Evolutionary conservation across 2,329 filamentous ascomycete species (phyloP), one percentile per base, ranked within the genome.

Genomic region (Calycina herbarum): DNA sequence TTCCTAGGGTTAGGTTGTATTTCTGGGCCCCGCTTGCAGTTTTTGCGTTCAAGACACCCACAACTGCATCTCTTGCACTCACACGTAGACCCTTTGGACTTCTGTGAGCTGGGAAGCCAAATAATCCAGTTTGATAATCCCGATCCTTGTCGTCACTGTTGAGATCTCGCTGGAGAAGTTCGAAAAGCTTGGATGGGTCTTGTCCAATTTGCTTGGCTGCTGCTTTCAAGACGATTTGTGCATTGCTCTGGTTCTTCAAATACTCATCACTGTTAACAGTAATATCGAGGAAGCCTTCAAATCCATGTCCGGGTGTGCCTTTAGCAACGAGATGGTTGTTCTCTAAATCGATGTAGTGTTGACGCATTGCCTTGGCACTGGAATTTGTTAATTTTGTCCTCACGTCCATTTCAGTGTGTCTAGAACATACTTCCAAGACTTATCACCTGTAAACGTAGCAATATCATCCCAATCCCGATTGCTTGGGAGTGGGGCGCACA

Each of bases 291-390:
- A 76, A 73, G 17, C 73, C 73, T 56, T 66, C 64, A 31, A 68
- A 73, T 4, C 72, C 72, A 63, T 73, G 71, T 3, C 72, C 68
- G 5, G 57, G 58, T 29, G 77, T 76, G 8, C 75, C 76, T 15
- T 73, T 72, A 0, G 78, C 73, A 0, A 81, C 71, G 15, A 45
- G 81, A 62, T 78, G 76, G 69, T 80, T 79, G 38, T 77, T 76
- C 70, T 83, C 82, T 5, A 83, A 68, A 33, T 75, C 74, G 62
- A 74, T 65, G 57, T 82, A 82, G 66, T 82, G 77, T 4, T 75
- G 65, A 6, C 77, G 74, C 79, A 83, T 82, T 33, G 78, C 76
- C 0, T 71, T 67, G 0, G 80, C 54, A 5, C 63, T 66, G 56
- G 57, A 48, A 56, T 48, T 33, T 57, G 51, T 67, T 31, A 63